These are phyloP conservation scores for Cyclotella choctawhatcheeana DNA, from an alignment of 108 stramenopile genomes.

Conservation along the genomic window DNA sequence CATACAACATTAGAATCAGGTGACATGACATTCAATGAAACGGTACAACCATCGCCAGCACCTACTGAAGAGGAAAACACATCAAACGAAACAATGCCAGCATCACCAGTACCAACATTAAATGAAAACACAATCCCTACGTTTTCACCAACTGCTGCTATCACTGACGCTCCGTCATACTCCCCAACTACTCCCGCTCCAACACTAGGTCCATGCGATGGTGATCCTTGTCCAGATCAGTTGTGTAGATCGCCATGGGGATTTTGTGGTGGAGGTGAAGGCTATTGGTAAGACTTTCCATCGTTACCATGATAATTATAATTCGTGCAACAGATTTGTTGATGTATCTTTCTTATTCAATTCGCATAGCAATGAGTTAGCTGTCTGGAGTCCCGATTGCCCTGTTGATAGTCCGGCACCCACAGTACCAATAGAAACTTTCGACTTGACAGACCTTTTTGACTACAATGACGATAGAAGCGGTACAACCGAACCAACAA, in stretches of 20 bases:
- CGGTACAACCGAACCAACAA: conserved; percentile 17
- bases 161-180: conserved; percentile 16
- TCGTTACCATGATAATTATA: no score
- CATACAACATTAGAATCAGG: conserved; percentile 3
- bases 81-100: background rate
- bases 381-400: conserved; percentile 42
- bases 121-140: conserved; percentile 11
- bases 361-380: conserved; percentile 19
- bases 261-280: conserved; percentile 42
- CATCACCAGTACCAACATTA: background rate
- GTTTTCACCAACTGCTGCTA: conserved; percentile 1
- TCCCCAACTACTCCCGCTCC: conserved; percentile 38
- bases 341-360: background rate
- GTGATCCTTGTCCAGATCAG: conserved; percentile 38
- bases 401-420: conserved; percentile 17
- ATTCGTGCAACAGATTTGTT: no score
- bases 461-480: no score
- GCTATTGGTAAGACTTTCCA: conserved; percentile 24
- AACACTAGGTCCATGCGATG: conserved; percentile 43
- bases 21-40: no score
- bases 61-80: no score
- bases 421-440: conserved; percentile 2
- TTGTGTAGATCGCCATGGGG: conserved; percentile 41
- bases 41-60: no score
- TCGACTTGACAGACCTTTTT: background rate